Conservation (phyloP, 805 yeast genomes). For the Schwanniomyces pseudopolymorphus region DNA sequence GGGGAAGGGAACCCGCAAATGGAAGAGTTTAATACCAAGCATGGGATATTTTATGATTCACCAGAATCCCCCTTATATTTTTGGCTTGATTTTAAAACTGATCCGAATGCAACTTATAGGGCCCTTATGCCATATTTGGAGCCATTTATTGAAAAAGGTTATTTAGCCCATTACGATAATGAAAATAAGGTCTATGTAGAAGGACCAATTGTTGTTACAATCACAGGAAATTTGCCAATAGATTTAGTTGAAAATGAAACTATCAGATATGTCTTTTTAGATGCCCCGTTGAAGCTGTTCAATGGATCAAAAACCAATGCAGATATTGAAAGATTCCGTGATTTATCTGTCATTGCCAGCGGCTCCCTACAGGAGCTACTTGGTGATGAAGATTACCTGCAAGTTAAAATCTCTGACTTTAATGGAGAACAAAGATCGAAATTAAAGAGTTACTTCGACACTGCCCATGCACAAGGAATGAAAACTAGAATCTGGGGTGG, state of each 20-base stretch:
- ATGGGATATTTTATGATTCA: constrained; percentile 41
- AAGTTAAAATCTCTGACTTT: constrained; percentile 25
- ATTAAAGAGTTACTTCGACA: constrained; percentile 26
- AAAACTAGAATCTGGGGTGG: constrained; percentile 72
- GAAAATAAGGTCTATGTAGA: constrained; percentile 27
- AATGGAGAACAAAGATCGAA: constrained; percentile 26
- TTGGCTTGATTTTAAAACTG: constrained; percentile 64
- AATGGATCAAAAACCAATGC: constrained; percentile 12
- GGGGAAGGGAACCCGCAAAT: constrained; percentile 10
- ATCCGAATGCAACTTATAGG: constrained; percentile 48
- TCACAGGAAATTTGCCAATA: constrained; percentile 65
- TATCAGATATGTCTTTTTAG: constrained; percentile 46
- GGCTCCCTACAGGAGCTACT: constrained; percentile 37
- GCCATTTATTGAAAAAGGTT: constrained; percentile 48
- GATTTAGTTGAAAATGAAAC: constrained; percentile 25
- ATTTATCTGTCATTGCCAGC: constrained; percentile 41
- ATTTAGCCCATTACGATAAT: constrained; percentile 49
- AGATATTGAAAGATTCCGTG: constrained; percentile 18
- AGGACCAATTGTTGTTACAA: constrained; percentile 61
- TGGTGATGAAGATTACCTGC: constrained; percentile 17
- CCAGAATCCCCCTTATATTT: constrained; percentile 55
- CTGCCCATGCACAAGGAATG: constrained; percentile 51
- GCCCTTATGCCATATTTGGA: constrained; percentile 45
- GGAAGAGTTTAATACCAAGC: constrained; percentile 15
- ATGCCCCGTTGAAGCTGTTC: constrained; percentile 48